Evolutionary conservation across 768 basidiomycete species (phyloP).

Genomic region (Goffeauzyma gilvescens): DNA sequence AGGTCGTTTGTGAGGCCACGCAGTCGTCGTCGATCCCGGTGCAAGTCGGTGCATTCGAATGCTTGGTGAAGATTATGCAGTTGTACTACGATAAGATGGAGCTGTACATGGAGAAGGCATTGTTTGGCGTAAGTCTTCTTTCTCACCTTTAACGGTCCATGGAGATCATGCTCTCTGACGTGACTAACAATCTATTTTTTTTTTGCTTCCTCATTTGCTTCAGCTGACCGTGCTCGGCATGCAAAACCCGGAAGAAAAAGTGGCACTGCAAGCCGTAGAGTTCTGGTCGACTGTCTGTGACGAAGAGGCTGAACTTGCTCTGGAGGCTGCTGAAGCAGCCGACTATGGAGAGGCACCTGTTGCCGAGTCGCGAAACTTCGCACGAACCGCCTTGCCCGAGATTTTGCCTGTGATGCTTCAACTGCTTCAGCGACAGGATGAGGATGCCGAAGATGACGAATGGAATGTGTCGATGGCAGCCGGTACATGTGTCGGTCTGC

Average conservation of each 20-base stretch:
- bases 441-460: slow-evolving; percentile 93
- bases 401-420: slow-evolving; percentile 79
- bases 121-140: slow-evolving; percentile 62
- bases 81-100: slow-evolving; percentile 98
- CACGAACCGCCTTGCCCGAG: slow-evolving; percentile 83
- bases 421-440: slow-evolving; percentile 78
- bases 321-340: slow-evolving; percentile 83
- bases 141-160: not conserved
- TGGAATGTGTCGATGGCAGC: slow-evolving; percentile 98
- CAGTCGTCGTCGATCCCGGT: slow-evolving; percentile 61
- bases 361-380: slow-evolving; percentile 72
- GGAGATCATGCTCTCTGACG: not conserved
- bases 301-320: slow-evolving; percentile 78
- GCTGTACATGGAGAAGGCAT: slow-evolving; percentile 96
- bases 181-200: not conserved
- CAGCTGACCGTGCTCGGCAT: slow-evolving; percentile 87
- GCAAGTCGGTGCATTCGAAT: slow-evolving; percentile 91
- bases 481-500: slow-evolving; percentile 68
- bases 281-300: slow-evolving; percentile 99
- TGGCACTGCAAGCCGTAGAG: slow-evolving; percentile 89
- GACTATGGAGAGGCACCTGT: slow-evolving; percentile 61
- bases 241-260: slow-evolving; percentile 76
- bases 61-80: slow-evolving; percentile 87
- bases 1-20: slow-evolving; percentile 95
- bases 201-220: slow-evolving; percentile 11